These are phyloP conservation scores for Skeletonema menzelii DNA, from an alignment of 108 stramenopile genomes.

Conservation along the genomic window DNA sequence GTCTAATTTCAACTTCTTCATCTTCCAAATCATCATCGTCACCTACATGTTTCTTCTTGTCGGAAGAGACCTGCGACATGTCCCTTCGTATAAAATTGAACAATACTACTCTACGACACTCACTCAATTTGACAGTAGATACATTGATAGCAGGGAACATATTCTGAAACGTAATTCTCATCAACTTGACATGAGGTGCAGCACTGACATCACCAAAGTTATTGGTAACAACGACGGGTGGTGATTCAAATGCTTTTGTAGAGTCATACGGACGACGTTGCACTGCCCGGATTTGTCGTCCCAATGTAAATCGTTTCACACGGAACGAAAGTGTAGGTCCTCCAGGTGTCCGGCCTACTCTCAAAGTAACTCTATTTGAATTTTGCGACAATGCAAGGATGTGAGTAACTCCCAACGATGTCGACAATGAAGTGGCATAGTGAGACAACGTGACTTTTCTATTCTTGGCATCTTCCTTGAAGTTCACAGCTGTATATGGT, in stretches of 20 bases:
- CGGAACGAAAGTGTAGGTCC: conserved; percentile 97
- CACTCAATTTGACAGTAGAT: conserved; percentile 84
- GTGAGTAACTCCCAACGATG: conserved; percentile 93
- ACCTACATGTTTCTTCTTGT: conserved; percentile 8
- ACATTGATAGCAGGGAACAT: conserved; percentile 99
- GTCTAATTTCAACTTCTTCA: conserved; percentile 89
- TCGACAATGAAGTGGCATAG: conserved; percentile 80
- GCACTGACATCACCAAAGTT: conserved; percentile 94
- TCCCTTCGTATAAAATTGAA: conserved; percentile 81
- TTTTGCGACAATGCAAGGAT: conserved; percentile 92
- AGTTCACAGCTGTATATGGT: conserved; percentile 95
- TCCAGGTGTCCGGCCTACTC: conserved; percentile 88
- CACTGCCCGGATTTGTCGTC: conserved; percentile 79
- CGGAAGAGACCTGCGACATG: background rate
- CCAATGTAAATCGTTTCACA: conserved; percentile 83
- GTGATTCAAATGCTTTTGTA: conserved; percentile 57
- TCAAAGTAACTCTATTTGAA: conserved; percentile 67
- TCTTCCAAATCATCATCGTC: conserved; percentile 55
- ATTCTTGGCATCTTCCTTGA: conserved; percentile 88
- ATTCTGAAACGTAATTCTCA: conserved; percentile 98
- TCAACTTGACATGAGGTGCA: conserved; percentile 91
- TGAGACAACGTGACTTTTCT: conserved; percentile 69
- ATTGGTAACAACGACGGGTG: conserved; percentile 97
- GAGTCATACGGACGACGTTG: conserved; percentile 90
- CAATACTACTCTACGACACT: conserved; percentile 96